Evolutionary conservation across 2,329 filamentous ascomycete species (phyloP).

Genomic region (Penicillium sp.): DNA sequence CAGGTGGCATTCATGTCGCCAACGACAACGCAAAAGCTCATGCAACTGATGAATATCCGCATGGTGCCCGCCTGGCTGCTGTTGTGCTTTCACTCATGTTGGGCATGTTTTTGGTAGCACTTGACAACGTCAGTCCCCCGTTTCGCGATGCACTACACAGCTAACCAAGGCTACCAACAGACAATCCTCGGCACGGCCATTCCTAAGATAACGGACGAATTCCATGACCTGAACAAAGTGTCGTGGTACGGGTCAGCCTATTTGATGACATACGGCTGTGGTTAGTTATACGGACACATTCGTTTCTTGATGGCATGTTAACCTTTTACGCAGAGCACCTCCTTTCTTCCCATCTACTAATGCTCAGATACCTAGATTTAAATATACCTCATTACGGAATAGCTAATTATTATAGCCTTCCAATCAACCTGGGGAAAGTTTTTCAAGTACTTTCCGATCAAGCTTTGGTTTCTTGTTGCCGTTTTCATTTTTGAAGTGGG

Average conservation of each 20-base stretch:
- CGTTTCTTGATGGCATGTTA: background rate
- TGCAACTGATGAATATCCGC: background rate
- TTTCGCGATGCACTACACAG: background rate
- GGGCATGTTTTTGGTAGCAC: background rate
- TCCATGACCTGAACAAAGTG: slow-evolving; percentile 31
- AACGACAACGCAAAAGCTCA: background rate
- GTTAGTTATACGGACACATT: background rate
- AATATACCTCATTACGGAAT: background rate
- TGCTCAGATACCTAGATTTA: background rate
- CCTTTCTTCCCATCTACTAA: background rate
- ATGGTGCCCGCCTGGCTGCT: background rate
- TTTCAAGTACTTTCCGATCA: slow-evolving; percentile 35
- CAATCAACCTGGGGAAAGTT: slow-evolving; percentile 36
- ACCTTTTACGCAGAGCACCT: background rate
- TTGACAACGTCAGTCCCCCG: background rate
- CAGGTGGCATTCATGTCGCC: background rate
- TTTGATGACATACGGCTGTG: slow-evolving; percentile 32
- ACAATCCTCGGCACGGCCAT: slow-evolving; percentile 19
- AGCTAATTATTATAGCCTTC: slow-evolving; percentile 24
- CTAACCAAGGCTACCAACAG: background rate
- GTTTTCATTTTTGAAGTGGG: slow-evolving; percentile 47
- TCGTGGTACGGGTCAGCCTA: slow-evolving; percentile 41
- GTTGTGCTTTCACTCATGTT: background rate
- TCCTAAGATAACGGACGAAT: slow-evolving; percentile 31
- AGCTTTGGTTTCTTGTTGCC: slow-evolving; percentile 35